Evolutionary conservation across 306 rosid species (phyloP).

Genomic region (Aeschynomene evenia): DNA sequence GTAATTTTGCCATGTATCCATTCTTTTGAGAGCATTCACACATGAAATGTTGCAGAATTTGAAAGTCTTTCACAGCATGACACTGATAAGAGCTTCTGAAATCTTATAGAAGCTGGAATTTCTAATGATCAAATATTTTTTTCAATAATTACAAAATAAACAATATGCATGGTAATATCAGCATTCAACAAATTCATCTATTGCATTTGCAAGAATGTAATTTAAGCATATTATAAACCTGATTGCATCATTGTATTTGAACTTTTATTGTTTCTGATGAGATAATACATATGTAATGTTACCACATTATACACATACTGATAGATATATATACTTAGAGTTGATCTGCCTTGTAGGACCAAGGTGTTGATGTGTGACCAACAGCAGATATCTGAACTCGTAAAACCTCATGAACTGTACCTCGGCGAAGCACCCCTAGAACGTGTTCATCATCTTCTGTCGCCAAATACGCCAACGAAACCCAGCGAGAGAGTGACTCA

Average conservation of each 20-base stretch:
- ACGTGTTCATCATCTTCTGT: constrained; percentile 43
- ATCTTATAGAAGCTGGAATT: neutral
- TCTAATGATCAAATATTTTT: neutral
- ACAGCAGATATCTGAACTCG: constrained; percentile 61
- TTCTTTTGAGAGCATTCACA: neutral
- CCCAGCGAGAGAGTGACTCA: constrained; percentile 48
- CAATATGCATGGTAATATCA: neutral
- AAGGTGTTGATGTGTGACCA: constrained; percentile 32
- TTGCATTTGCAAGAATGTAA: neutral
- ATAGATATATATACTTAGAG: neutral
- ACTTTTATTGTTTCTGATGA: neutral
- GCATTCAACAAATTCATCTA: neutral
- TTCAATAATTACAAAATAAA: neutral
- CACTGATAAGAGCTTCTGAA: neutral
- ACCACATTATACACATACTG: constrained; percentile 19
- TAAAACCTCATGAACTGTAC: constrained; percentile 76
- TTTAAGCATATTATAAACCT: neutral
- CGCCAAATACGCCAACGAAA: constrained; percentile 51
- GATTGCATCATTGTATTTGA: neutral
- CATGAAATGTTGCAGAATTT: neutral
- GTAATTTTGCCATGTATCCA: neutral
- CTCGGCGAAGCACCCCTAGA: constrained; percentile 74
- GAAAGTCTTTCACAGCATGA: neutral
- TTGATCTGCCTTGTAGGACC: constrained; percentile 27
- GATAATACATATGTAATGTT: constrained; percentile 24